A percentile compares a stretch with the other conserved stretches of the same genome.
These are phyloP conservation scores for Exophiala aquamarina DNA, from an alignment of 2,329 filamentous ascomycete species.

Conservation along the genomic window DNA sequence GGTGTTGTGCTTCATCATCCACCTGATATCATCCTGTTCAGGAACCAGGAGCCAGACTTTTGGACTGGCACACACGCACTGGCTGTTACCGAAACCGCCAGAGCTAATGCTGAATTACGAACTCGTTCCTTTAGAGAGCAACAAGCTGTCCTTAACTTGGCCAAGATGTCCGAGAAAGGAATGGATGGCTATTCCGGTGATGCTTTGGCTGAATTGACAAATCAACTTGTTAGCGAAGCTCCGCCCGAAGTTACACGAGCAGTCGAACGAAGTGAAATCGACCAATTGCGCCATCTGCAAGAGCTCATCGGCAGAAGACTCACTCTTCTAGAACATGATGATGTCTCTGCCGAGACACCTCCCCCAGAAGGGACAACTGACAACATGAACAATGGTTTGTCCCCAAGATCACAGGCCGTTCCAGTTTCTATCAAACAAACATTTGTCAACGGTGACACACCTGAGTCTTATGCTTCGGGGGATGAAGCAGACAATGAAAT, in stretches of 20 bases:
- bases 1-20: constrained; percentile 17
- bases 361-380: neutral
- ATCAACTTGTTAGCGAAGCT: constrained; percentile 26
- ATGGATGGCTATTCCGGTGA: constrained; percentile 18
- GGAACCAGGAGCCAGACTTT: constrained; percentile 31
- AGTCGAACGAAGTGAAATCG: constrained; percentile 18
- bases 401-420: neutral
- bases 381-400: constrained; percentile 17
- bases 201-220: constrained; percentile 23
- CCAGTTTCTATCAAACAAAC: neutral
- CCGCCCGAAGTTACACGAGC: constrained; percentile 21
- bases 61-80: constrained; percentile 27
- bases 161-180: constrained; percentile 21
- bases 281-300: constrained; percentile 22
- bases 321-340: constrained; percentile 10
- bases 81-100: constrained; percentile 25
- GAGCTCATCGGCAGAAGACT: constrained; percentile 22
- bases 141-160: constrained; percentile 23
- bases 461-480: neutral
- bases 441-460: neutral
- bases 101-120: constrained; percentile 23
- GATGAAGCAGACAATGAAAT: neutral
- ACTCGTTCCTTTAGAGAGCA: constrained; percentile 27
- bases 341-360: neutral
- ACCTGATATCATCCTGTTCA: constrained; percentile 28